phyloP scores from a whole-genome alignment of 208 protist genomes.

The Naegleria lovaniensis region DNA sequence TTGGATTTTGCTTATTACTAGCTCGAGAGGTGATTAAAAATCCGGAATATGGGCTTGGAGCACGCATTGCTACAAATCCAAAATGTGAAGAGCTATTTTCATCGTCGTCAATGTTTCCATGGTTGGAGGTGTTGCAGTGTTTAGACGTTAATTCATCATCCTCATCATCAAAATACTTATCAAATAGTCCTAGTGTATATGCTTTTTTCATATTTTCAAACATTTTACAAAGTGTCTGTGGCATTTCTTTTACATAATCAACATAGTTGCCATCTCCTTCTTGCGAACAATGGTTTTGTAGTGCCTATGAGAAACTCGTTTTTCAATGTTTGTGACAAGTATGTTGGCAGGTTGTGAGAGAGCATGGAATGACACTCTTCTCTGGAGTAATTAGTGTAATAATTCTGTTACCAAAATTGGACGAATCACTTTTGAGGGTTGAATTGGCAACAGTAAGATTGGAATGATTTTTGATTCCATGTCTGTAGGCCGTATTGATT shows the following conservation, averaged over 20 bases:
- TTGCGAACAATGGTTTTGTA: neutral
- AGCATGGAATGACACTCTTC: neutral
- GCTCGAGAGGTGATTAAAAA: neutral
- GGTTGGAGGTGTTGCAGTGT: too few relatives aligned
- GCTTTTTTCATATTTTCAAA: neutral
- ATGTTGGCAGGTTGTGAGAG: neutral
- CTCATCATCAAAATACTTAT: neutral
- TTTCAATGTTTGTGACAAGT: neutral
- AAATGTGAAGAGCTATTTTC: neutral
- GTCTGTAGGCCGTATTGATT: neutral
- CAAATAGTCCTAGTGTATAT: neutral
- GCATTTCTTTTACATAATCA: neutral
- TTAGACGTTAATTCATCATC: neutral
- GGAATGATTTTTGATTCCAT: neutral
- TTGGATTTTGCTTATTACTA: neutral
- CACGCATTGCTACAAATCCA: neutral
- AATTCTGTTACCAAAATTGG: neutral
- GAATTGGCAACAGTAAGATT: neutral
- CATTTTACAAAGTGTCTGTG: neutral
- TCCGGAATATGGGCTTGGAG: neutral
- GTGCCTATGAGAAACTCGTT: neutral
- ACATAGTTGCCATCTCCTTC: neutral
- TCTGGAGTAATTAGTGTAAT: neutral
- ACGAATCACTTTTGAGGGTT: neutral
- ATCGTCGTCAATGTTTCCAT: too few relatives aligned